A percentile compares a stretch with the other conserved stretches of the same genome.
phyloP scores from a whole-genome alignment of 2,329 filamentous ascomycete species.

The Teratosphaeria destructans region DNA sequence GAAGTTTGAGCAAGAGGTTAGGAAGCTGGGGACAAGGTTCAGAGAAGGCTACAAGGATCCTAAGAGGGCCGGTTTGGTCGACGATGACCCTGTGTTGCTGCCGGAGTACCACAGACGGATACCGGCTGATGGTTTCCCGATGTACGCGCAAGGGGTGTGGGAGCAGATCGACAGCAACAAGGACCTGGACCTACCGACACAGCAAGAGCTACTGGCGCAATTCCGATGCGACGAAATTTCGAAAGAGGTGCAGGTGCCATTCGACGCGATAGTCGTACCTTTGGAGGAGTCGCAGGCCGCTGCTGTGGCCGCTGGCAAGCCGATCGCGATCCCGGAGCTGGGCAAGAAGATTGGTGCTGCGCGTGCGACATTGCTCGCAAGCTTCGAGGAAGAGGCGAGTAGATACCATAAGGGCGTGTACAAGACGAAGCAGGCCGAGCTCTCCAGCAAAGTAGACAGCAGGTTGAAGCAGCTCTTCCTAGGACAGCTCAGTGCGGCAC shows the following conservation, averaged over 20 bases:
- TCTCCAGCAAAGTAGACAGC: slow-evolving; percentile 78
- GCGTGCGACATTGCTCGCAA: slow-evolving; percentile 61
- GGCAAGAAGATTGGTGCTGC: slow-evolving; percentile 63
- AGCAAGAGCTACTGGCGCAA: slow-evolving; percentile 92
- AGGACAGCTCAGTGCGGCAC: slow-evolving; percentile 76
- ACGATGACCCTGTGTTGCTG: slow-evolving; percentile 75
- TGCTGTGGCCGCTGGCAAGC: slow-evolving; percentile 59
- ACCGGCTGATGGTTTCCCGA: slow-evolving; percentile 89
- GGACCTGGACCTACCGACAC: slow-evolving; percentile 88
- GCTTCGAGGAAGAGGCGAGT: slow-evolving; percentile 85
- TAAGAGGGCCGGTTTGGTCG: slow-evolving; percentile 49
- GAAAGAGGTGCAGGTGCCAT: slow-evolving; percentile 71
- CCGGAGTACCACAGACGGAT: slow-evolving; percentile 94
- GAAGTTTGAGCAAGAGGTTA: slow-evolving; percentile 72
- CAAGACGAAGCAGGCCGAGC: slow-evolving; percentile 69
- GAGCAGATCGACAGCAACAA: slow-evolving; percentile 99
- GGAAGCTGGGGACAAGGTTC: slow-evolving; percentile 72
- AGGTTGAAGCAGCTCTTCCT: slow-evolving; percentile 79
- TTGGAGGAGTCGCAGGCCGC: slow-evolving; percentile 80
- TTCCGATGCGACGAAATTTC: slow-evolving; percentile 97
- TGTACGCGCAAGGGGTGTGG: slow-evolving; percentile 91
- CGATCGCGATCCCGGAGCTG: slow-evolving; percentile 62
- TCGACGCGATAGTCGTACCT: slow-evolving; percentile 71
- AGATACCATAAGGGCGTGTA: slow-evolving; percentile 97
- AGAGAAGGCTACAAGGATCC: slow-evolving; percentile 65